phyloP scores from a whole-genome alignment of 345 rosid genomes.

The Cardamine chenopodiifolia region DNA sequence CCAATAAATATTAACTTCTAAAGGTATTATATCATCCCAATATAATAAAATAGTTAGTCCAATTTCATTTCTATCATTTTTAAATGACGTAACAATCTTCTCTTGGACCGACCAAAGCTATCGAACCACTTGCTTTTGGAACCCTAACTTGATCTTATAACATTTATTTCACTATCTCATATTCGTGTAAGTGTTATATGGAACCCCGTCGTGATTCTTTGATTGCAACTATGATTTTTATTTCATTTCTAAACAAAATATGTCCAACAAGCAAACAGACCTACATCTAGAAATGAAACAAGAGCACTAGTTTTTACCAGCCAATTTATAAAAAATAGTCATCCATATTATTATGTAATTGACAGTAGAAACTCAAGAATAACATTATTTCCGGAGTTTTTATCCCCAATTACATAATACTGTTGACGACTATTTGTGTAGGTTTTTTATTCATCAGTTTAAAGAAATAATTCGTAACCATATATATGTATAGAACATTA shows the following conservation, averaged over 20 bases:
- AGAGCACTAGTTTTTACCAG: background rate
- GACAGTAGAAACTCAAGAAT: background rate
- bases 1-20: background rate
- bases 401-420: background rate
- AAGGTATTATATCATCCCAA: background rate
- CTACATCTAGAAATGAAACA: constrained; percentile 17
- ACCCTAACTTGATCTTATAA: constrained; percentile 2
- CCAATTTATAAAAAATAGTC: background rate
- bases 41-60: background rate
- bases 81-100: background rate
- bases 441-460: too few relatives aligned
- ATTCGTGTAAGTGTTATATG: background rate
- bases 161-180: constrained; percentile 4
- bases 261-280: constrained; percentile 3
- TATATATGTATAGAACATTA: background rate
- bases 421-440: background rate
- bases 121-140: constrained; percentile 15
- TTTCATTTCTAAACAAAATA: background rate
- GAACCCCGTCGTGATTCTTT: constrained; percentile 37
- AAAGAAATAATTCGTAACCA: too few relatives aligned
- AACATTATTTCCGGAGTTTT: too few relatives aligned
- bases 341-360: background rate
- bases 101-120: constrained; percentile 10
- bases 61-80: background rate
- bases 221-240: constrained; percentile 24